Base-by-base conservation (phyloP, 2,329 filamentous ascomycete species). In the Cercospora berteroae region DNA sequence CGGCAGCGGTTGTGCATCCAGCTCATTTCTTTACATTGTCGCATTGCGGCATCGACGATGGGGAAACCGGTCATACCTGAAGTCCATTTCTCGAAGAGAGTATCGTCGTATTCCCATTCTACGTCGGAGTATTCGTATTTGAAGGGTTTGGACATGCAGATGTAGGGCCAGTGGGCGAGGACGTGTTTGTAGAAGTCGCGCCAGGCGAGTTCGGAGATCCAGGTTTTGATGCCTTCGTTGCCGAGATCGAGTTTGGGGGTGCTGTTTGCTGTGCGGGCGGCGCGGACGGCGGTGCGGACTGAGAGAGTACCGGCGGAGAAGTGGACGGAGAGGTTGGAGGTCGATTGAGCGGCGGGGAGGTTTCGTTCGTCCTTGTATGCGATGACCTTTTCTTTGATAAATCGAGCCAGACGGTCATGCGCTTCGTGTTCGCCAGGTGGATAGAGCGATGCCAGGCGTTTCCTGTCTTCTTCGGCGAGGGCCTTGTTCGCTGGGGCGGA, bases 101-200 rank as follows among this genome's bases (percentile, higher is more conserved):
- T 83, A 9, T 82, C 74, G 74, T 93, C 83, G 77, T 94, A 93
- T 61, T 93, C 91, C 93, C 93, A 97, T 60, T 86, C 80, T 58
- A 97, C 89, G 72, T 94, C 89, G 55, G 90, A 88, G 79, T 93
- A 95, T 74, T 94, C 91, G 39, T 90, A 90, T 75, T 97, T 96
- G 83, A 90, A 91, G 1, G 89, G 88, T 72, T 91, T 90, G 78
- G 88, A 87, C 89, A 92, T 91, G 76, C 87, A 92, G 6, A 93
- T 83, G 73, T 93, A 94, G 0, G 94, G 94, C 92, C 92, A 96
- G 68, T 94, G 82, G 0, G 89, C 91, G 5, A 97, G 80, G 3
- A 97, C 91, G 76, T 95, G 91, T 74, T 89, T 92, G 80, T 96
- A 96, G 75, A 96, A 96, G 74, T 96, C 92, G 13, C 92, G 84